Evolutionary conservation across 1,139 yeast species (phyloP), one percentile per base, ranked within the genome.

Genomic region (Taphrina confusa): DNA sequence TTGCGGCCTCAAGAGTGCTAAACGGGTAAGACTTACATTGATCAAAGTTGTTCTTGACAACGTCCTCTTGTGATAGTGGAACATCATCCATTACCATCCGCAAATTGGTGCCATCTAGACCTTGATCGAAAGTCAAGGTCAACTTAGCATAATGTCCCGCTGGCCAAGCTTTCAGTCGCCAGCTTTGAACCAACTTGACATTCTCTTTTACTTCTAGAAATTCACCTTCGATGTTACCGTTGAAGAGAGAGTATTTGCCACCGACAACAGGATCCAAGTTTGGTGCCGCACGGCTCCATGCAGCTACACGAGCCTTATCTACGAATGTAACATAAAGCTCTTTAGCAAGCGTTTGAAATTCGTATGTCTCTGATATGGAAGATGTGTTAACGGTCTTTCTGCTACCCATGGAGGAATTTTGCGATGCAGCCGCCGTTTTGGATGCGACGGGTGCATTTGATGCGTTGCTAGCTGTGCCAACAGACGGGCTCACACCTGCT

Each of bases 1-100:
- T n/a, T n/a, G n/a, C n/a, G n/a, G n/a, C n/a, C n/a, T n/a, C n/a
- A 70, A 92, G 90, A 8, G 96, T 81, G 72, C 85, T 83, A 62
- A 91, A 83, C 71, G 92, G 92, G 73, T 89, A 87, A 36, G 28
- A 65, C 87, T 90, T 54, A 54, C 58, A 54, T 37, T 54, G 51
- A 67, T 89, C 90, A 70, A 94, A 92, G 73, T 92, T 92, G 47
- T 78, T 81, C 69, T 83, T 82, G 44, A 88, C 96, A 62, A 86
- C 78, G 62, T 92, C 98, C 72, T 92, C 97, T 71, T 94, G 94
- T n/a, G 97, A 98, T 49, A 92, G 78, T 20, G 98, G 98, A 55
- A 92, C 85, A n/a, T 97, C 97, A 22, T 82, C 77, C 82, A 92
- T 88, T 62, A 80, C 78, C 36, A 90, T 92, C 63, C 84, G 82